Percentiles rank a stretch among this genome's conserved stretches.
Conservation (phyloP, 2,329 filamentous ascomycete species). For the Scleromitrula shiraiana region DNA sequence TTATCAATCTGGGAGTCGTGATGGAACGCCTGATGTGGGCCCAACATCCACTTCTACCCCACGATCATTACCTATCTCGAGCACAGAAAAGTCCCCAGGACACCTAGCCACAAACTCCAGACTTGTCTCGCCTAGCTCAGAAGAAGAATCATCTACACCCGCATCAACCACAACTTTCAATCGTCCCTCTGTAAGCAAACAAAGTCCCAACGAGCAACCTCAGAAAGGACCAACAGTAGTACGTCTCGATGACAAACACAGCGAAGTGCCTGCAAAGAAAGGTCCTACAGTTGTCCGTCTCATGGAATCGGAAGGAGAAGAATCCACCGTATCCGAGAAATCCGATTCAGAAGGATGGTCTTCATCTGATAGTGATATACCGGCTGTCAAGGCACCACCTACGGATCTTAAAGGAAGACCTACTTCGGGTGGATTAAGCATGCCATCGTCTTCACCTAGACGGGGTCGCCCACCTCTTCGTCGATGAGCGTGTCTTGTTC, state of each 20-base stretch:
- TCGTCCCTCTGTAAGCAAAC: not conserved
- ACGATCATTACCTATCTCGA: not conserved
- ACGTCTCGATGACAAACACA: constrained; percentile 9
- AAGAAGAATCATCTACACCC: not conserved
- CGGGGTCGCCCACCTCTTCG: not conserved
- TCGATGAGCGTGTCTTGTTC: too few relatives aligned
- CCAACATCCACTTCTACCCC: not conserved
- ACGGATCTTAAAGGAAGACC: not conserved
- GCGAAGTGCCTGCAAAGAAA: constrained; percentile 10
- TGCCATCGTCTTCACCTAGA: not conserved
- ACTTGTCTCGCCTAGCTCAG: not conserved
- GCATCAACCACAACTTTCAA: not conserved
- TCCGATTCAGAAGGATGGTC: constrained; percentile 4
- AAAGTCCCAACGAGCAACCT: not conserved
- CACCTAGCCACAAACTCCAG: not conserved
- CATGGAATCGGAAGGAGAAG: constrained; percentile 12
- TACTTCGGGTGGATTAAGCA: not conserved
- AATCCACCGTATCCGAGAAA: not conserved
- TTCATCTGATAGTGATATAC: constrained; percentile 4
- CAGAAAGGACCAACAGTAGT: constrained; percentile 22
- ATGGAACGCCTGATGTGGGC: not conserved
- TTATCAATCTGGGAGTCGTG: not conserved
- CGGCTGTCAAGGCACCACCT: not conserved
- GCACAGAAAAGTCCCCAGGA: not conserved
- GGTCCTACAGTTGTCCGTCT: constrained; percentile 24